Evolutionary conservation across 345 rosid species (phyloP).

Genomic region (Dimocarpus longan): DNA sequence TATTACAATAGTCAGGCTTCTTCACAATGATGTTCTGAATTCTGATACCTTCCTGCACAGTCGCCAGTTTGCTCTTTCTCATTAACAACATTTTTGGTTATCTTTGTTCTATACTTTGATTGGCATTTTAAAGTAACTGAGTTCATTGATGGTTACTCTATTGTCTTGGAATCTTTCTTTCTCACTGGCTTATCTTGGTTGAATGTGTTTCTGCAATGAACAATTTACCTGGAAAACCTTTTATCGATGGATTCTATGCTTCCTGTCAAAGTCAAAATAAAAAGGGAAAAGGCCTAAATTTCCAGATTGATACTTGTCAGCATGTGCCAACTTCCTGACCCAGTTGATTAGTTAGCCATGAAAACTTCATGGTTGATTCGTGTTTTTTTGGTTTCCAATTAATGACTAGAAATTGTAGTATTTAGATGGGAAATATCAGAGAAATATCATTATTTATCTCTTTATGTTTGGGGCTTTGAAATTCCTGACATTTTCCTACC

Average conservation of each 20-base stretch:
- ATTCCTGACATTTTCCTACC: not conserved
- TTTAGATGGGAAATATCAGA: not conserved
- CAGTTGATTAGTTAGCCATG: not conserved
- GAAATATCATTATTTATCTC: not conserved
- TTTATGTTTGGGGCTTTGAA: not conserved
- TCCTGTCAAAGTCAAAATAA: not conserved
- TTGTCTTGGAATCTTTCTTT: not conserved
- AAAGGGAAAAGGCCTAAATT: not conserved
- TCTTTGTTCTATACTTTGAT: not conserved
- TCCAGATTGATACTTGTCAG: not conserved
- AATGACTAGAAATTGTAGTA: not conserved
- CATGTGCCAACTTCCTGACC: not conserved
- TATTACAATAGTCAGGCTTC: not conserved
- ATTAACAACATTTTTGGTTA: not conserved
- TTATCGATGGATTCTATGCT: not conserved
- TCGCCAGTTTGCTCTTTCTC: not conserved
- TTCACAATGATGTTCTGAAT: not conserved
- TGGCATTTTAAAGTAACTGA: not conserved
- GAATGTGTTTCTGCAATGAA: not conserved
- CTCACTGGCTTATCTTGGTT: not conserved
- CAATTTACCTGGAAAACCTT: not conserved
- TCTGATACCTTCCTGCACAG: not conserved
- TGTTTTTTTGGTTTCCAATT: not conserved
- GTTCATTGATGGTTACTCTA: not conserved
- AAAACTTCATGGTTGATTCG: not conserved